Evolutionary conservation across 768 basidiomycete species (phyloP).

Genomic region (Kwoniella heveanensis): DNA sequence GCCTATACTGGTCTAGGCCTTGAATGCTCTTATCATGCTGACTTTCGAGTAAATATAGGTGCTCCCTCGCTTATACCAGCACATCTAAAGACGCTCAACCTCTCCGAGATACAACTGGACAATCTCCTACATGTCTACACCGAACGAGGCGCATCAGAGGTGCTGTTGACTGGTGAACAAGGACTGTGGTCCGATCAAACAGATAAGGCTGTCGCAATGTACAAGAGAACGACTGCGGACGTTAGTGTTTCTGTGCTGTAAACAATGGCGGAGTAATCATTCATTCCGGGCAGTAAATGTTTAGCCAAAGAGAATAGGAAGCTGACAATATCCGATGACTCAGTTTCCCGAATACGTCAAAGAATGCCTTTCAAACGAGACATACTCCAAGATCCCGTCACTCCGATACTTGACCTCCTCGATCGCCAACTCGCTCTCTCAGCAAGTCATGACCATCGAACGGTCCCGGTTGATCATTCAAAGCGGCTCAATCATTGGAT

Average conservation of each 20-base stretch:
- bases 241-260: slow-evolving; percentile 30
- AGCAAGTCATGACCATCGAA: slow-evolving; percentile 17
- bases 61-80: slow-evolving; percentile 8
- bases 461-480: slow-evolving; percentile 7
- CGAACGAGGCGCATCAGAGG: slow-evolving; percentile 34
- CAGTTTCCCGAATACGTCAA: slow-evolving; percentile 40
- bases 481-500: slow-evolving; percentile 2
- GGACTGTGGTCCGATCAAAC: slow-evolving; percentile 18
- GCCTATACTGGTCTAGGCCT: too few relatives aligned
- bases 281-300: too few relatives aligned
- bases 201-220: slow-evolving; percentile 31
- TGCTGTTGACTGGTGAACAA: slow-evolving; percentile 12
- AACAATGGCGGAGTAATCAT: too few relatives aligned
- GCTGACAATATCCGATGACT: background rate
- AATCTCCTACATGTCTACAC: slow-evolving; percentile 35
- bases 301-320: too few relatives aligned
- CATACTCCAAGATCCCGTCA: slow-evolving; percentile 40
- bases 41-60: slow-evolving; percentile 12
- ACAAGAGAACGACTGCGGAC: slow-evolving; percentile 24
- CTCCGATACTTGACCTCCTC: slow-evolving; percentile 25
- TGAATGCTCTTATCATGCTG: background rate
- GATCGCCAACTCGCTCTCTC: slow-evolving; percentile 27
- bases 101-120: slow-evolving; percentile 43
- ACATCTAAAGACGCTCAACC: slow-evolving; percentile 21
- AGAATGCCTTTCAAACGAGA: slow-evolving; percentile 38